A percentile compares a stretch with the other conserved stretches of the same genome.
Evolutionary conservation across 2,329 filamentous ascomycete genomes (phyloP).

Genomic region (Purpureocillium takamizusanense): DNA sequence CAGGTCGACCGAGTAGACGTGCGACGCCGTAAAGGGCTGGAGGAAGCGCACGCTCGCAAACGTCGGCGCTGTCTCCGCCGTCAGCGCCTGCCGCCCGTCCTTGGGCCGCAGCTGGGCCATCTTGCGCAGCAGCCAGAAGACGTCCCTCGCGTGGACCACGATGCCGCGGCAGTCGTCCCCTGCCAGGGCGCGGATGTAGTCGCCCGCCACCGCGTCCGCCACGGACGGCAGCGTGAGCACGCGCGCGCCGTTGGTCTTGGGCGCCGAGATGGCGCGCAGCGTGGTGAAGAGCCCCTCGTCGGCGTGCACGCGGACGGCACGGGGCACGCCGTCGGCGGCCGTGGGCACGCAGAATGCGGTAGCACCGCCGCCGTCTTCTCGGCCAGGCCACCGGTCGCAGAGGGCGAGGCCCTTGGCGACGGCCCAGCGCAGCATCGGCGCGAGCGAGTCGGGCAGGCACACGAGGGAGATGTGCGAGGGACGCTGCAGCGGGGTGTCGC

Average conservation of each 20-base stretch:
- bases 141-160: slow-evolving; percentile 16
- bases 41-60: slow-evolving; percentile 18
- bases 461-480: slow-evolving; percentile 28
- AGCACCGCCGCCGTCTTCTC: too few relatives aligned
- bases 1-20: slow-evolving; percentile 16
- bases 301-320: slow-evolving; percentile 27
- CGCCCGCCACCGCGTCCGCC: slow-evolving; percentile 22
- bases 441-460: slow-evolving; percentile 24
- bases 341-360: slow-evolving; percentile 27
- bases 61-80: slow-evolving; percentile 7
- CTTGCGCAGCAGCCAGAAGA: slow-evolving; percentile 24
- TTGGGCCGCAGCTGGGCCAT: slow-evolving; percentile 13
- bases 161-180: slow-evolving; percentile 7
- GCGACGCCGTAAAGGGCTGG: slow-evolving; percentile 20
- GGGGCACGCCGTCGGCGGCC: slow-evolving; percentile 17
- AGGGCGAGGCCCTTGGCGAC: slow-evolving; percentile 20
- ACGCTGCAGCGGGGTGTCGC: slow-evolving; percentile 17
- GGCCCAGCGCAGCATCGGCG: slow-evolving; percentile 32
- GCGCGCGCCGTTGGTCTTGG: slow-evolving; percentile 8
- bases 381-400: slow-evolving; percentile 4
- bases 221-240: slow-evolving; percentile 25
- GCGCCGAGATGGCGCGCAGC: slow-evolving; percentile 12
- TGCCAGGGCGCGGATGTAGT: slow-evolving; percentile 19
- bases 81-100: slow-evolving; percentile 10
- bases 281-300: slow-evolving; percentile 17